These are phyloP conservation scores for Sistotremastrum suecicum DNA, from an alignment of 768 basidiomycete genomes.

Conservation along the genomic window DNA sequence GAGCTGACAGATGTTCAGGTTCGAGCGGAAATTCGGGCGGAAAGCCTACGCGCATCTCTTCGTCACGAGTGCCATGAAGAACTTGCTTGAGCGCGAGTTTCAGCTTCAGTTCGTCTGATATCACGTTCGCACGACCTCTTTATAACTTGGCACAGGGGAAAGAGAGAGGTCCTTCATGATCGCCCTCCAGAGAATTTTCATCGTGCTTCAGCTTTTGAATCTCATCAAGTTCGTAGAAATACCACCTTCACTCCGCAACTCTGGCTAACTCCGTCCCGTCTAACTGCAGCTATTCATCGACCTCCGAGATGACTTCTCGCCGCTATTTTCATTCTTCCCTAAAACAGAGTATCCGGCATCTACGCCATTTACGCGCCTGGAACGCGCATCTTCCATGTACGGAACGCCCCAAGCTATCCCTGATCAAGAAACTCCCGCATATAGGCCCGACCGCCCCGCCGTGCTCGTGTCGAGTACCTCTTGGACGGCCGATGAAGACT, in stretches of 20 bases:
- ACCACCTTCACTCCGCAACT: conserved; percentile 6
- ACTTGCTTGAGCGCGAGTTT: conserved; percentile 59
- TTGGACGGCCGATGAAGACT: conserved; percentile 98
- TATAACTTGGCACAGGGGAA: conserved; percentile 39
- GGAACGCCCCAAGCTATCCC: conserved; percentile 4
- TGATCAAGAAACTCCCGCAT: conserved; percentile 24
- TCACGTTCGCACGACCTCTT: not conserved
- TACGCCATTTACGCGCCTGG: conserved; percentile 43
- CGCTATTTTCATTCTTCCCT: conserved; percentile 33
- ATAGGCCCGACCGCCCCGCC: conserved; percentile 66
- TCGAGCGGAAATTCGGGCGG: conserved; percentile 70
- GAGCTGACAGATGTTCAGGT: conserved; percentile 31
- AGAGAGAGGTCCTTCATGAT: conserved; percentile 72
- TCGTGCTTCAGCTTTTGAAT: conserved; percentile 49
- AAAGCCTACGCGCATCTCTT: conserved; percentile 83
- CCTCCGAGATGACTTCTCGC: conserved; percentile 4
- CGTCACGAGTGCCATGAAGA: conserved; percentile 80
- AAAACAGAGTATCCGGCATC: conserved; percentile 36
- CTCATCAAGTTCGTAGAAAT: conserved; percentile 53
- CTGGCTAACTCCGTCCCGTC: conserved; percentile 17
- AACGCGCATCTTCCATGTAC: conserved; percentile 9
- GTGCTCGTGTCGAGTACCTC: conserved; percentile 85
- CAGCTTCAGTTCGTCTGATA: conserved; percentile 45
- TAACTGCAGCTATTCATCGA: conserved; percentile 18
- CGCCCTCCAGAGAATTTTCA: conserved; percentile 82